Evolutionary conservation across 225 moss, liverwort and hornwort species (phyloP), one percentile per base, ranked within the genome.

Genomic region (Pseudisothecium myosuroides): DNA sequence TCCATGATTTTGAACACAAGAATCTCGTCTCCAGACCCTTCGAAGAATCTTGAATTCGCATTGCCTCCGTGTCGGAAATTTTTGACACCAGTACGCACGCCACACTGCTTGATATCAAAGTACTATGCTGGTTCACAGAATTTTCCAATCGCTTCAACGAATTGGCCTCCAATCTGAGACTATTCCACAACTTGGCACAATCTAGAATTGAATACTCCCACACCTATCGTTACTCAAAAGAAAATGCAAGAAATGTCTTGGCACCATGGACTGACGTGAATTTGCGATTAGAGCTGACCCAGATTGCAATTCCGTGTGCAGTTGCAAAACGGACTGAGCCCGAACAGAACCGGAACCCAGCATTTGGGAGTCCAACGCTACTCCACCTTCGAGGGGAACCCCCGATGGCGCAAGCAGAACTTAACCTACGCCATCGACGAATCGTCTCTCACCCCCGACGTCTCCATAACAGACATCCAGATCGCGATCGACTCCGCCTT

Each of bases 361-460:
- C 87, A 85, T 45, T 10, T 90, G 9, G 87, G 87, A 62, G 88
- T 90, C 12, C 66, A 49, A 26, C 88, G 79, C 71, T 91, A 15
- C 61, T 45, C 87, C 21, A 56, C 89, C 5, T 91, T 89, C 56
- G 34, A 37, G 2, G 91, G 89, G 9, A 88, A 81, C 50, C 91
- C 86, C 26, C 85, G 90, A 27, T 92, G 92, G 92, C 5, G 2
- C n/a, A 73, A 37, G 23, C 43, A 66, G 64, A 71, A 61, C 17
- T 56, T 93, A 12, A 93, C 91, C 7, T 91, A 91, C 81, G 91
- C 89, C 31, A 84, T 91, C 85, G 10, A 88, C 67, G 12, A 63
- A 22, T 1, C 58, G 23, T 36, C 58, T 5, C 79, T 92, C 7
- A 65, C 74, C 64, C 34, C 87, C 10, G 80, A 11, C 21, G 67